Conservation (phyloP, 306 rosid genomes). For the Luffa aegyptiaca region DNA sequence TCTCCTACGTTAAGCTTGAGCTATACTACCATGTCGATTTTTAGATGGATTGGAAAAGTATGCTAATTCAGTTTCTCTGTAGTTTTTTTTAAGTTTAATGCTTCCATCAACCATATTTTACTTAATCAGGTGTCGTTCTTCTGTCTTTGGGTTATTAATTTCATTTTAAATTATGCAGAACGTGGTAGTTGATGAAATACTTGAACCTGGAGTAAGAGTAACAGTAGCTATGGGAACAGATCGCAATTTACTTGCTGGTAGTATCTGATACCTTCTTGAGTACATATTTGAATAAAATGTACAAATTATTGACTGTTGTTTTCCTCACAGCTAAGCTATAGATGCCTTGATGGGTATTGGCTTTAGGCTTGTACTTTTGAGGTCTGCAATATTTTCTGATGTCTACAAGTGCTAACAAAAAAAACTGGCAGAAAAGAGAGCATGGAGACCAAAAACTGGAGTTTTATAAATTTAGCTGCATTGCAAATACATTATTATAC, state of each 20-base stretch:
- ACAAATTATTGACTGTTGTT: background rate
- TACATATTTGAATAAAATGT: background rate
- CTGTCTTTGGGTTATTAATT: background rate
- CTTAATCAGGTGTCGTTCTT: background rate
- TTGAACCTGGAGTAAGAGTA: conserved; percentile 77
- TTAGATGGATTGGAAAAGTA: background rate
- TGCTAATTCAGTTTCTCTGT: background rate
- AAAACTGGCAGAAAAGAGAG: background rate
- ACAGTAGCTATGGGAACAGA: conserved; percentile 93
- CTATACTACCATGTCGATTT: background rate
- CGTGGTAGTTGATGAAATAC: conserved; percentile 53
- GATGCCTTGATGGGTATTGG: background rate
- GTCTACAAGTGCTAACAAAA: background rate
- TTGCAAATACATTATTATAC: background rate
- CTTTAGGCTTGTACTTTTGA: background rate
- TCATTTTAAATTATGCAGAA: conserved; percentile 39
- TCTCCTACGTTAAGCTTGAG: background rate
- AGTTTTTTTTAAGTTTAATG: background rate
- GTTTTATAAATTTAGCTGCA: background rate
- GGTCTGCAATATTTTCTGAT: background rate
- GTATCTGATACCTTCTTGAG: background rate
- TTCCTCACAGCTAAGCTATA: background rate
- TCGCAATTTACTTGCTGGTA: conserved; percentile 73
- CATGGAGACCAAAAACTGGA: background rate
- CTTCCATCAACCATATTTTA: background rate